Evolutionary conservation across 2,329 filamentous ascomycete genomes (phyloP), one percentile per base, ranked within the genome.

Genomic region (Aspergillus sp.): DNA sequence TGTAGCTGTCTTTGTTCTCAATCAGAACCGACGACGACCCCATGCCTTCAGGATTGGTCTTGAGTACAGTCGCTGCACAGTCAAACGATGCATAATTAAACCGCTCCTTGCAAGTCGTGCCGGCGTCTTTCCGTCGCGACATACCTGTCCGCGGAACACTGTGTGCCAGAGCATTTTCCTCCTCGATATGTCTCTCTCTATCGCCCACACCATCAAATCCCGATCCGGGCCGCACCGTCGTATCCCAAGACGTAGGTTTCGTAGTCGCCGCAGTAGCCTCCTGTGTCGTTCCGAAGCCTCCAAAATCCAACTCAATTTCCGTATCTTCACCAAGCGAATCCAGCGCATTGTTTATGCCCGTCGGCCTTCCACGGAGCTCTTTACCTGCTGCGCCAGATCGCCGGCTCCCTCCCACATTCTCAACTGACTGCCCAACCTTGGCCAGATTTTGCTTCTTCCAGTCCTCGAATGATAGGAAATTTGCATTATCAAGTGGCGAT

Each of bases 81-180:
- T 98, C 93, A 62, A 97, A 97, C 1, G 91, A 97, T 5, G 93
- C 90, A 70, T 95, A 98, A 47, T 95, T 97, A 69, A 95, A 96
- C 41, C 93, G 80, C 69, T 97, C 93, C 69, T 97, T 97, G 78
- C 91, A 96, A 0, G 93, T 98, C 67, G 88, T 95, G 6, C 93
- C 93, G 3, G 93, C 93, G 67, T 97, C 90, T 67, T 94, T 96
- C 63, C 86, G 90, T 33, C 88, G 80, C 52, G 82, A 77, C 32
- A 77, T 73, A 15, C 76, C 75, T n/a, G 75, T 71, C 43, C 75
- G 74, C 0, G 73, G 60, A 2, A 76, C 66, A 19, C 72, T 69
- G 22, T 77, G 74, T 2, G 72, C 66, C 15, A 52, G 42, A 22
- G 66, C 56, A 45, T 65, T 67, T 4, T 53, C 51, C 7, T 49